Base-by-base conservation (phyloP, 371 early-diverging fungal species). In the Lichtheimia ramosa region DNA sequence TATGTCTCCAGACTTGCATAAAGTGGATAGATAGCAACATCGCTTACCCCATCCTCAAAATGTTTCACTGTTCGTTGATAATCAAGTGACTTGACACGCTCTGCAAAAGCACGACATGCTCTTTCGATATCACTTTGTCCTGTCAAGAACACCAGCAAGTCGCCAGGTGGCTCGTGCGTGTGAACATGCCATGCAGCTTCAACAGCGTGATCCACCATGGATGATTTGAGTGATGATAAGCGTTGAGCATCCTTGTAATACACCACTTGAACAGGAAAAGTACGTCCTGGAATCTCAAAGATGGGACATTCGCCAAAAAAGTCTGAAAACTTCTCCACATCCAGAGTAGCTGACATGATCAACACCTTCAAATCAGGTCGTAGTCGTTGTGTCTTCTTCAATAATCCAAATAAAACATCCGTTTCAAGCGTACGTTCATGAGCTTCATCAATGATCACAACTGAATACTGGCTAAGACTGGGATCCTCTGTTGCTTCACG, bases 361-460 rank as follows among this genome's bases (percentile, higher is more conserved):
- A 92, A 60, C 24, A 93, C 68, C 60, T 88, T 90, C 8, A 93
- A 75, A 27, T 81, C 80, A 5, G 75, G 74, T n/a, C 83, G 69
- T 51, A 76, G 40, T 28, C 73, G 58, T 61, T 73, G 80, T 48
- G 86, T 81, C 63, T 84, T 63, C 59, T 89, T 89, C 42, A 96
- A 70, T 41, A 95, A 71, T 3, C 95, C 96, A 66, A 99, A 88
- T 4, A 97, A 66, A 6, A 99, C 83, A 63, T 99, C 99, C 0
- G 97, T 96, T 58, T 96, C 95, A 1, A 95, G 74, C 0, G 89
- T 91, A 48, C 98, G 84, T 75, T 99, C 99, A 71, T 99, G 99
- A 1, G 97, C 96, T 78, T 97, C 98, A 69, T 97, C 98, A 14
- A 94, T 82, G 10, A 95, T 70, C 18, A 99, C 83, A 7, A 90